These are phyloP conservation scores for Phylloboletellus chloephorus DNA, from an alignment of 1,284 basidiomycete genomes.

Conservation along the genomic window DNA sequence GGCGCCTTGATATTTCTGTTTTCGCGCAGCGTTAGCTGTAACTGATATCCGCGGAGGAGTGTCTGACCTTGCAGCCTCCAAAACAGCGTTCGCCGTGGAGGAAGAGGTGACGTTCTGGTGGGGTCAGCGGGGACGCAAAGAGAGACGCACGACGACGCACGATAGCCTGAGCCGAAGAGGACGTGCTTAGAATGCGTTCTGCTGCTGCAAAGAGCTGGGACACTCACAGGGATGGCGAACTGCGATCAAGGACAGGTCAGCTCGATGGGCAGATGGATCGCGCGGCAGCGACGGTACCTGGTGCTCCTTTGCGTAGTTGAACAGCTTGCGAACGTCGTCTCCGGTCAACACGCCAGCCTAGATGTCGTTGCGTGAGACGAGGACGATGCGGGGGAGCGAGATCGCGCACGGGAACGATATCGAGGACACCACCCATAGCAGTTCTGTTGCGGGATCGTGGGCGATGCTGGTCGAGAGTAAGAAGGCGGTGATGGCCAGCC, in stretches of 20 bases:
- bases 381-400: background rate
- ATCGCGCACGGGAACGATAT: conserved; percentile 50
- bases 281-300: conserved; percentile 41
- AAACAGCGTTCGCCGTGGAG: conserved; percentile 67
- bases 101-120: conserved; percentile 67
- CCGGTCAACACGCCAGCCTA: conserved; percentile 72
- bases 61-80: conserved; percentile 66
- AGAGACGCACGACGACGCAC: conserved; percentile 38
- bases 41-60: background rate
- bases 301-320: conserved; percentile 65
- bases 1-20: conserved; percentile 87
- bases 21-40: conserved; percentile 5
- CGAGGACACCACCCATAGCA: conserved; percentile 51
- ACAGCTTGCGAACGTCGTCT: conserved; percentile 67
- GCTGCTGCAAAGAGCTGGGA: background rate
- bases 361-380: conserved; percentile 15
- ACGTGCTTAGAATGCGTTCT: background rate
- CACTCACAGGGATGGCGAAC: conserved; percentile 68
- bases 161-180: conserved; percentile 43
- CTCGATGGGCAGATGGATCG: background rate
- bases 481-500: background rate
- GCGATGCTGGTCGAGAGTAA: conserved; percentile 11
- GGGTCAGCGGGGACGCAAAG: conserved; percentile 6
- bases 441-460: conserved; percentile 7
- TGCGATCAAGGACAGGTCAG: conserved; percentile 23